Evolutionary conservation across 257 asterid genomes (phyloP).

Genomic region (Euphrasia confusa): DNA sequence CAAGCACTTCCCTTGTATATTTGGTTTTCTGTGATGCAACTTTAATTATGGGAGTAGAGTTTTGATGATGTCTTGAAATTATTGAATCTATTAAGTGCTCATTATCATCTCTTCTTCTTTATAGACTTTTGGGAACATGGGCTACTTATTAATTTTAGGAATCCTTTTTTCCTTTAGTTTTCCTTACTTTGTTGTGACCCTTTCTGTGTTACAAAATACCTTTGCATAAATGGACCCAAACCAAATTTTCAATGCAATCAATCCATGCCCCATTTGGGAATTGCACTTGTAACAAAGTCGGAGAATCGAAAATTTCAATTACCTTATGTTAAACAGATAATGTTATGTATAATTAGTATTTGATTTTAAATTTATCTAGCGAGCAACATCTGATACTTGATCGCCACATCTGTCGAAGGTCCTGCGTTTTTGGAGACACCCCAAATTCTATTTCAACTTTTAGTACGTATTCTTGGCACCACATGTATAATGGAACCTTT

Average conservation of each 20-base stretch:
- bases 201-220: conserved; percentile 23
- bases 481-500: too few relatives aligned
- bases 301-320: too few relatives aligned
- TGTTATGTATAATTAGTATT: too few relatives aligned
- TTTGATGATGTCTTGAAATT: conserved; percentile 50
- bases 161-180: conserved; percentile 24
- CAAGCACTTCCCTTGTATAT: too few relatives aligned
- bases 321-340: too few relatives aligned
- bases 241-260: background rate
- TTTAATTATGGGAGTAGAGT: conserved; percentile 31
- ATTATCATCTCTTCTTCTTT: conserved; percentile 36
- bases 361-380: too few relatives aligned
- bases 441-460: too few relatives aligned
- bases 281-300: too few relatives aligned
- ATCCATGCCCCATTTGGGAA: background rate
- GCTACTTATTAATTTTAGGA: conserved; percentile 35
- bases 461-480: too few relatives aligned
- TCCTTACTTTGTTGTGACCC: conserved; percentile 12
- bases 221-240: conserved; percentile 25
- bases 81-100: conserved; percentile 38
- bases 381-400: too few relatives aligned
- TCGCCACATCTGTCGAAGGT: too few relatives aligned
- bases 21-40: conserved; percentile 23
- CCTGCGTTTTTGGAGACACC: too few relatives aligned
- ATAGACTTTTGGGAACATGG: conserved; percentile 60